Percentiles rank a stretch among this genome's conserved stretches.
Evolutionary conservation across 768 basidiomycete genomes (phyloP).

Genomic region (Melanogaster broomeanus): DNA sequence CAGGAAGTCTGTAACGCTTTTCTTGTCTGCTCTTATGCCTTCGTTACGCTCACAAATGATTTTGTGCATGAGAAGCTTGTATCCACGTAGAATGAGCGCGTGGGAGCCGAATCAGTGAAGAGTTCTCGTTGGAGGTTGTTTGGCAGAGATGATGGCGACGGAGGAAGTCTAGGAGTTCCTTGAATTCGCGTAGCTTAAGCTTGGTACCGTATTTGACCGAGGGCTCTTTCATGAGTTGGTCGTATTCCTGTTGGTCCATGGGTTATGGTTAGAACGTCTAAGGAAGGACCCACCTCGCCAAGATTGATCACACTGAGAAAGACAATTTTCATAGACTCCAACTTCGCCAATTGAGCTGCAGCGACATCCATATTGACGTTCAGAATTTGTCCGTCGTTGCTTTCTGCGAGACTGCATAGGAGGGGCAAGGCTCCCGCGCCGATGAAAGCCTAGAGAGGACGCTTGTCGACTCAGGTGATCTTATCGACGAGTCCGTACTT

Average conservation of each 20-base stretch:
- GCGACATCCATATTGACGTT: no score
- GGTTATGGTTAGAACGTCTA: not conserved
- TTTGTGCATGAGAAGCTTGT: constrained; percentile 96
- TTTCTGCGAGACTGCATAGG: no score
- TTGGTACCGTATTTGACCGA: no score
- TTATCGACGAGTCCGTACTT: no score
- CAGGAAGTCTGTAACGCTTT: constrained; percentile 87
- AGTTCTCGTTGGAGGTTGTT: no score
- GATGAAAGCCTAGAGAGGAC: no score
- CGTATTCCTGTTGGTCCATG: no score
- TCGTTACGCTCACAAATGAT: constrained; percentile 93
- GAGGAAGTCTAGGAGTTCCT: constrained; percentile 96
- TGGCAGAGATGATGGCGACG: constrained; percentile 94
- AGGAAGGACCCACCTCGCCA: constrained; percentile 68
- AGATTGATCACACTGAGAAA: constrained; percentile 98
- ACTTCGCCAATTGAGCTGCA: constrained; percentile 96
- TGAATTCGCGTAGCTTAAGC: no score
- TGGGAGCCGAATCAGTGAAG: constrained; percentile 98
- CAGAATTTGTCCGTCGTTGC: no score
- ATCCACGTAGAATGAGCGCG: constrained; percentile 95
- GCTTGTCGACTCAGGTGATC: no score
- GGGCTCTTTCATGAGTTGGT: no score
- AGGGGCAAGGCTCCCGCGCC: no score
- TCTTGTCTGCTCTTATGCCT: constrained; percentile 77
- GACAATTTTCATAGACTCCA: constrained; percentile 98